Percentiles rank a stretch among this genome's conserved stretches.
phyloP scores from a whole-genome alignment of 371 early-diverging fungal species.

The Mortierella sp. region DNA sequence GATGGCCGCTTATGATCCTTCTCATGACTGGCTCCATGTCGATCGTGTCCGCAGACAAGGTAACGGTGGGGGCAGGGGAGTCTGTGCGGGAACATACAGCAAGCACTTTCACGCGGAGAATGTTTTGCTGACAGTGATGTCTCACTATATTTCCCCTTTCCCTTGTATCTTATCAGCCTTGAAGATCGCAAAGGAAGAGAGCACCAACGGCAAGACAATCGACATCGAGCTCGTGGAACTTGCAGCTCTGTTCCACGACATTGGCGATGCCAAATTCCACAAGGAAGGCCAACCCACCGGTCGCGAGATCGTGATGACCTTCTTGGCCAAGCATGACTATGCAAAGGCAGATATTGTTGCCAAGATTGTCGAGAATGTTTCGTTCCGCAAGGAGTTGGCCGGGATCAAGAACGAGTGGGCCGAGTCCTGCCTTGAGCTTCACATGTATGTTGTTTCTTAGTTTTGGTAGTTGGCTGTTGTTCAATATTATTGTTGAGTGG shows the following conservation, averaged over 20 bases:
- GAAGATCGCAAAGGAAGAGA: constrained; percentile 59
- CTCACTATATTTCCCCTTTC: not conserved
- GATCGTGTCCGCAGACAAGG: constrained; percentile 79
- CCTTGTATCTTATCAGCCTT: constrained; percentile 41
- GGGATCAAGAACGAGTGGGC: constrained; percentile 72
- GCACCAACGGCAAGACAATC: constrained; percentile 37
- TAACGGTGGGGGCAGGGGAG: constrained; percentile 11
- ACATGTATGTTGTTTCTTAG: constrained; percentile 60
- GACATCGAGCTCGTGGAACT: constrained; percentile 77
- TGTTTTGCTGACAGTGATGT: not conserved
- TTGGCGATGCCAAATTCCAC: constrained; percentile 81
- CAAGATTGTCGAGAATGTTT: constrained; percentile 76
- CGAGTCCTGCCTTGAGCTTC: constrained; percentile 71
- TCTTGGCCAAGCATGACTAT: constrained; percentile 61
- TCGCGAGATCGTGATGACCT: constrained; percentile 61
- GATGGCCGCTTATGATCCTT: constrained; percentile 78
- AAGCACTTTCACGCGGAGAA: too few relatives aligned
- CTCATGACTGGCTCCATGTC: constrained; percentile 86
- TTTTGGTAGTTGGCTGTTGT: not conserved
- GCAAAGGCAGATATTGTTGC: constrained; percentile 65
- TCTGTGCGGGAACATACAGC: not conserved
- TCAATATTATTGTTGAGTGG: not conserved
- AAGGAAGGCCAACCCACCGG: constrained; percentile 63
- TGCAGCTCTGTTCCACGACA: constrained; percentile 84
- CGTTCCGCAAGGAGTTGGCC: constrained; percentile 78